Evolutionary conservation across 164 flowering plant genomes (phyloP), one percentile per base, ranked within the genome.

Genomic region (Annona cherimola): DNA sequence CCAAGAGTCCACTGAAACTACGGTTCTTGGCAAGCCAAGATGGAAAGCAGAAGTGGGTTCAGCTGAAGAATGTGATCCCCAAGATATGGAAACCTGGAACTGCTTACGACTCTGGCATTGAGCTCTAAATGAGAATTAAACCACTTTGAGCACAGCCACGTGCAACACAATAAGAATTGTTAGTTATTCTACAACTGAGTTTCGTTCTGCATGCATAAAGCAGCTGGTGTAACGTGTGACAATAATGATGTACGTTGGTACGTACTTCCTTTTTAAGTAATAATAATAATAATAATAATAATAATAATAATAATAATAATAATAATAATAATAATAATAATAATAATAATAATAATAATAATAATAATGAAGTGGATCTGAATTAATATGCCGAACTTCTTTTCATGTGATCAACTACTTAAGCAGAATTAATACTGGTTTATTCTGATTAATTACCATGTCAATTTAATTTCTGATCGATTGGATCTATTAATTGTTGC

Each of bases 61-160:
- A 82, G 73, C 75, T 84, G n/a, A 69, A 65, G 9, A 76, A 74
- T 66, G 84, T 69, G 12, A 81, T 93, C 42, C 89, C 98, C 4
- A 44, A 68, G 64, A 80, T 83, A 39, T 91, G 97, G 98, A 84
- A 88, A 76, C 81, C 85, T 59, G 95, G 97, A 35, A 85, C 66
- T 55, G 83, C 81, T 42, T 91, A 90, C 72, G 88, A 87, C 79
- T 76, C 94, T 1, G 26, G 57, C 55, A 68, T 89, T 66, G 86
- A 84, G 79, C 87, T 92, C 43, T 57, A n/a, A n/a, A n/a, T n/a
- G n/a, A n/a, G n/a, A n/a, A n/a, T n/a, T n/a, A n/a, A n/a, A n/a
- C 55, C 81, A 8, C 8, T 11, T 2, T 63, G 3, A 63, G 41
- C 19, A 12, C 43, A 39, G 11, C 12, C n/a, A 1, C 7, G 55